Evolutionary conservation across 208 protist genomes (phyloP), one percentile per base, ranked within the genome.

Genomic region (Leptomonas seymouri): DNA sequence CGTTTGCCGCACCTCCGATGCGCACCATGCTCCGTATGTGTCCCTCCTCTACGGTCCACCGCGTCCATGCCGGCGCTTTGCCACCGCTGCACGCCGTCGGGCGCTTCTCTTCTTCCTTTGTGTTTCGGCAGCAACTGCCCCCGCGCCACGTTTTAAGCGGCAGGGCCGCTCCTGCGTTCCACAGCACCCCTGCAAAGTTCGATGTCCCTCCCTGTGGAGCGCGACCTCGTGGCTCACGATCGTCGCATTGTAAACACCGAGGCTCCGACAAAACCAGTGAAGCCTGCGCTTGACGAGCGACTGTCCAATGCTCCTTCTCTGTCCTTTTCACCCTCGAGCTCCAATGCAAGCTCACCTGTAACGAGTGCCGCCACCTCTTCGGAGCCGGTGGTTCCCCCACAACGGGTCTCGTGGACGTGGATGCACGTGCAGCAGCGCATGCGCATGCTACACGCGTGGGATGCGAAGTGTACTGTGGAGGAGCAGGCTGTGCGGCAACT

Each of bases 391-490:
- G 0, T 9, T 14, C n/a, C 55, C 14, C 41, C 57, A 31, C 11
- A 18, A 4, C 4, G 11, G 21, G 30, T 30, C 3, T 45, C 55
- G 4, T 16, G 25, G 14, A 41, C 42, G 46, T 51, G 57, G 57
- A 58, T 23, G 11, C 46, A 48, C 0, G 16, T 60, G 27, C 57
- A 65, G 39, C 27, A 51, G 25, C 39, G 57, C 18, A 31, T 44
- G 31, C 67, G 55, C 45, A 20, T 59, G 9, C 23, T 72, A 15
- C 45, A 64, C 56, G 57, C 67, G 0, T 49, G 21, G 48, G 67
- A 64, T 2, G 39, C 67, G 7, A 72, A 45, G 67, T 65, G 39
- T 27, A 7, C 0, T 8, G 67, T 65, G 48, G 56, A 72, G 57
- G 67, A 57, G 27, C 48, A 11, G 2, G 36, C 44, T 27, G 67